Evolutionary conservation across 768 basidiomycete genomes (phyloP).

Genomic region (Calocera viscosa): DNA sequence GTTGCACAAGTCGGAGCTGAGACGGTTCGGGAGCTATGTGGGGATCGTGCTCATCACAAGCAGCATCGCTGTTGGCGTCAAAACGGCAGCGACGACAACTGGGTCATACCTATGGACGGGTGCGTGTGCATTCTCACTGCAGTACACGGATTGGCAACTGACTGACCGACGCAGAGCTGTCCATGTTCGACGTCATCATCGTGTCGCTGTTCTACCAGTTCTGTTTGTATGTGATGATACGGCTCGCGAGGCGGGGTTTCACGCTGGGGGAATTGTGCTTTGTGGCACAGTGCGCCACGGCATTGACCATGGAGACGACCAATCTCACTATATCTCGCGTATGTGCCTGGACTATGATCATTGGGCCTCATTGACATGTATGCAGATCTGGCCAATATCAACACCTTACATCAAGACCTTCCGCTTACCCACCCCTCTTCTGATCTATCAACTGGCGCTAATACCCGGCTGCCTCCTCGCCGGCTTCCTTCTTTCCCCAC

Average conservation of each 20-base stretch:
- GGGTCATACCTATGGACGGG: constrained; percentile 57
- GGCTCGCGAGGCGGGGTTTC: constrained; percentile 87
- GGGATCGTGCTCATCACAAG: constrained; percentile 49
- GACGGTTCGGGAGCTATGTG: constrained; percentile 32
- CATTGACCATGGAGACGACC: constrained; percentile 71
- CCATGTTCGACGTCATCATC: constrained; percentile 57
- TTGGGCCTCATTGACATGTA: constrained; percentile 8
- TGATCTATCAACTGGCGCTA: constrained; percentile 83
- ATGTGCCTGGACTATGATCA: constrained; percentile 21
- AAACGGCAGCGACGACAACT: constrained; percentile 33
- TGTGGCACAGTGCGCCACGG: constrained; percentile 78
- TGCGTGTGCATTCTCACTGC: constrained; percentile 29
- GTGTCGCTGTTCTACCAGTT: constrained; percentile 80
- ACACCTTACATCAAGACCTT: constrained; percentile 83
- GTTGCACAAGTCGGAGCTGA: background rate
- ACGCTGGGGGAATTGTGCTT: constrained; percentile 88
- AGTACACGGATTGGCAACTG: background rate
- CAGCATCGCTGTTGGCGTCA: constrained; percentile 37
- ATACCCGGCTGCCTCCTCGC: constrained; percentile 83
- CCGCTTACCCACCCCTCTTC: constrained; percentile 80
- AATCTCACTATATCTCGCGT: constrained; percentile 76
- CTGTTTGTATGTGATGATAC: constrained; percentile 73
- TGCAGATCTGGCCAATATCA: constrained; percentile 63
- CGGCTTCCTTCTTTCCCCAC: constrained; percentile 89
- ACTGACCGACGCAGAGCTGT: constrained; percentile 45